Evolutionary conservation across 805 yeast species (phyloP).

Genomic region (Metahyphopichia silvanorum): DNA sequence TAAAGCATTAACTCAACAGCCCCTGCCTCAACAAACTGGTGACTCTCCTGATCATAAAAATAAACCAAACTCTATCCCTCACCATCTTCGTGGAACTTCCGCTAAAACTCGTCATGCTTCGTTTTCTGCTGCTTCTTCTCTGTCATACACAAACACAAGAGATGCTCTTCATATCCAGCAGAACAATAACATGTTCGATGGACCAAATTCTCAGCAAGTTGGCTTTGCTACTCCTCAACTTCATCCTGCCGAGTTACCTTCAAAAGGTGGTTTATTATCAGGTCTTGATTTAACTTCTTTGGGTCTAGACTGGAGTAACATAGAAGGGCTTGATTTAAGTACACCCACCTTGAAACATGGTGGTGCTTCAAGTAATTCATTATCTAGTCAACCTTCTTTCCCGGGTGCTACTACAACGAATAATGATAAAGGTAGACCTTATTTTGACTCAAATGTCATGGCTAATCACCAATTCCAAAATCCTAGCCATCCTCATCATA

Average conservation of each 20-base stretch:
- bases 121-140: slow-evolving; percentile 62
- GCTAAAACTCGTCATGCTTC: slow-evolving; percentile 45
- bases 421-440: slow-evolving; percentile 8
- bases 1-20: slow-evolving; percentile 13
- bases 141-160: slow-evolving; percentile 53
- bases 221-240: slow-evolving; percentile 82
- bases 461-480: slow-evolving; percentile 26
- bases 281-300: slow-evolving; percentile 36
- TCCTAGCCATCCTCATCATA: slow-evolving; percentile 37
- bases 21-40: slow-evolving; percentile 17
- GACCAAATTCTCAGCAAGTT: slow-evolving; percentile 70
- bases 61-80: slow-evolving; percentile 4
- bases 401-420: background rate
- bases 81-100: slow-evolving; percentile 2
- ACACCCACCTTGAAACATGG: slow-evolving; percentile 2
- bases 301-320: slow-evolving; percentile 28
- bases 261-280: slow-evolving; percentile 22
- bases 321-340: slow-evolving; percentile 27
- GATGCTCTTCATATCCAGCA: slow-evolving; percentile 37
- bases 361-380: background rate
- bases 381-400: background rate
- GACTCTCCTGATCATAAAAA: slow-evolving; percentile 12
- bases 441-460: slow-evolving; percentile 15
- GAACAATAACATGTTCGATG: slow-evolving; percentile 28
- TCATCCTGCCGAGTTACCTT: slow-evolving; percentile 43